These are phyloP conservation scores for Eucalyptus camaldulensis DNA, from an alignment of 345 rosid genomes.

Conservation along the genomic window DNA sequence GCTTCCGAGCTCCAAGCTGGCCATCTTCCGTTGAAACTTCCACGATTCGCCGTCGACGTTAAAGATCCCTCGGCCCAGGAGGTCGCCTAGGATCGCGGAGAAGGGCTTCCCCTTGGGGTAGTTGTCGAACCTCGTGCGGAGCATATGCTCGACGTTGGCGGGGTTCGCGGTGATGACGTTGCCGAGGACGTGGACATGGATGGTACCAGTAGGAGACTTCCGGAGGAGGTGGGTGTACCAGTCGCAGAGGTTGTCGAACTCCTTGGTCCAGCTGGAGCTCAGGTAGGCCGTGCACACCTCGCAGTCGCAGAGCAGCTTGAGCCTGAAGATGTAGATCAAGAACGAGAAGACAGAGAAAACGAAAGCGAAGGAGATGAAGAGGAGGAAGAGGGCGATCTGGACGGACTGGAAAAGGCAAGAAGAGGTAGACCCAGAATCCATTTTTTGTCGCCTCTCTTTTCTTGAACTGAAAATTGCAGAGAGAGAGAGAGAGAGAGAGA, in stretches of 20 bases:
- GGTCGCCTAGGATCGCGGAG: conserved; percentile 44
- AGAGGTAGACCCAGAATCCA: neutral
- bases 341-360: conserved; percentile 11
- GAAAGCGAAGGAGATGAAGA: conserved; percentile 16
- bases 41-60: conserved; percentile 58
- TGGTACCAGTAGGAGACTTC: conserved; percentile 21
- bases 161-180: conserved; percentile 43
- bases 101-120: conserved; percentile 67
- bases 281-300: conserved; percentile 16
- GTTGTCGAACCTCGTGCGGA: conserved; percentile 45
- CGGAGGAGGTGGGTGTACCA: conserved; percentile 32
- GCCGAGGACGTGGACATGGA: conserved; percentile 29
- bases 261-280: conserved; percentile 13
- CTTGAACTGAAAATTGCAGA: neutral
- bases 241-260: conserved; percentile 32
- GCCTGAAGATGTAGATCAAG: conserved; percentile 11
- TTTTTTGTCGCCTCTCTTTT: neutral
- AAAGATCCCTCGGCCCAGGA: conserved; percentile 60
- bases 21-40: conserved; percentile 58
- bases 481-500: neutral
- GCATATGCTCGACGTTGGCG: conserved; percentile 47
- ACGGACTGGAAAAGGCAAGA: neutral
- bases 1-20: conserved; percentile 52
- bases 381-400: neutral
- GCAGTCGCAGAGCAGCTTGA: conserved; percentile 23